Conservation (phyloP, 768 basidiomycete species). For the Tricholoma matsutake region DNA sequence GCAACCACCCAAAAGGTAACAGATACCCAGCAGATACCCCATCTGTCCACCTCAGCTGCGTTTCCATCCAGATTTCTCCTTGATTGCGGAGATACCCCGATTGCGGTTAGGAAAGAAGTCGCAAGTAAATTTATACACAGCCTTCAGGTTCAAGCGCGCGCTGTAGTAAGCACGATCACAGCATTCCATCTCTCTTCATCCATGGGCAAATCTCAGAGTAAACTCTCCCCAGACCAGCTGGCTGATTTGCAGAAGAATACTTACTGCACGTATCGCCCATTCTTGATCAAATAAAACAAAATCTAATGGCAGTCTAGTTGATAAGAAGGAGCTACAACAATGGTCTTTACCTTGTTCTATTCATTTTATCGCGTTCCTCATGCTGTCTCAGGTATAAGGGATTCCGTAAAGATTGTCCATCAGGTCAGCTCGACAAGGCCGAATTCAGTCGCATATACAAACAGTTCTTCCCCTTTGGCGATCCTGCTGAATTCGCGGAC, state of each 20-base stretch:
- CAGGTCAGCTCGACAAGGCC: slow-evolving; percentile 91
- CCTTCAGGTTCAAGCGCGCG: slow-evolving; percentile 10
- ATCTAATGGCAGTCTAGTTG: slow-evolving; percentile 50
- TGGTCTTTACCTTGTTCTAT: slow-evolving; percentile 49
- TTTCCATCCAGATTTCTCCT: slow-evolving; percentile 3
- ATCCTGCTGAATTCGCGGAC: slow-evolving; percentile 94
- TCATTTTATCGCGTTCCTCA: slow-evolving; percentile 8
- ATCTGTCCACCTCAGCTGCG: slow-evolving; percentile 11
- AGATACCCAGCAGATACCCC: not conserved
- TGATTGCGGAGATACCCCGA: slow-evolving; percentile 18
- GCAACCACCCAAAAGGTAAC: slow-evolving; percentile 22
- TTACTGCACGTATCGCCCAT: slow-evolving; percentile 63
- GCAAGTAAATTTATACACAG: slow-evolving; percentile 13
- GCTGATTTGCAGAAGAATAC: slow-evolving; percentile 96
- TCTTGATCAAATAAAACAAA: slow-evolving; percentile 8
- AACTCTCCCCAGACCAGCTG: slow-evolving; percentile 91
- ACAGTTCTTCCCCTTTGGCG: slow-evolving; percentile 99
- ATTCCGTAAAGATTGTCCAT: slow-evolving; percentile 97
- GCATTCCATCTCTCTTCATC: not conserved
- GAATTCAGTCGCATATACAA: slow-evolving; percentile 98
- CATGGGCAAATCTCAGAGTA: slow-evolving; percentile 98
- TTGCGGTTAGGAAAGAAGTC: slow-evolving; percentile 3
- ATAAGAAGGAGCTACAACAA: slow-evolving; percentile 96
- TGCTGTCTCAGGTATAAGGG: slow-evolving; percentile 85
- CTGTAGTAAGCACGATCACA: not conserved